Evolutionary conservation across 192 early-diverging fungal species (phyloP).

Genomic region (Gaertneriomyces sp.): DNA sequence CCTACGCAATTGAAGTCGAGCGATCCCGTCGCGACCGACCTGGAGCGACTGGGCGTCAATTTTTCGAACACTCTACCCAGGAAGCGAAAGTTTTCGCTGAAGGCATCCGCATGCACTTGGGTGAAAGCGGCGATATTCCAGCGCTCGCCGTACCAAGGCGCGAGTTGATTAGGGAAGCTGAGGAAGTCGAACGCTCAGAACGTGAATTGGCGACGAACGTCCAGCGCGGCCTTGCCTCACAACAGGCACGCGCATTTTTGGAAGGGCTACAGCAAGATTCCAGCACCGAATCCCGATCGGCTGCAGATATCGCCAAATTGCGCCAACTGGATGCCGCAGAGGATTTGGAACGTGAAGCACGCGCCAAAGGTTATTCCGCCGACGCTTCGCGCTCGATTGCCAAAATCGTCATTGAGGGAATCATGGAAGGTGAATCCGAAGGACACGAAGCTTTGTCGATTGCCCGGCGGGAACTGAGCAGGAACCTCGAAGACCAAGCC

Average conservation of each 20-base stretch:
- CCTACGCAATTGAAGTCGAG: slow-evolving; percentile 17
- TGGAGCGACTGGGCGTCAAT: slow-evolving; percentile 20
- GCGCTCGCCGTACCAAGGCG: slow-evolving; percentile 12
- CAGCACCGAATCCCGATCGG: slow-evolving; percentile 1
- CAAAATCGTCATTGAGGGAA: background rate
- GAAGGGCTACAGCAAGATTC: slow-evolving; percentile 2
- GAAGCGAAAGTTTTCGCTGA: slow-evolving; percentile 17
- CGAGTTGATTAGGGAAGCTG: slow-evolving; percentile 18
- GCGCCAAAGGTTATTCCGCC: background rate
- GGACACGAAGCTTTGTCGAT: background rate
- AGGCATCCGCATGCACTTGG: slow-evolving; percentile 19
- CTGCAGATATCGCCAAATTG: slow-evolving; percentile 3
- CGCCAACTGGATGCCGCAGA: background rate
- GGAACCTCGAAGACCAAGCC: slow-evolving; percentile 6
- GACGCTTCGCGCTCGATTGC: slow-evolving; percentile 3
- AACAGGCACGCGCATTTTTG: slow-evolving; percentile 12
- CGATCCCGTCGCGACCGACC: slow-evolving; percentile 13
- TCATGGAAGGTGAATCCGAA: background rate
- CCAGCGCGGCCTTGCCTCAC: slow-evolving; percentile 9
- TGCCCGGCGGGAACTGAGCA: slow-evolving; percentile 5
- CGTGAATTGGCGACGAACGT: background rate
- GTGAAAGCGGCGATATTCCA: slow-evolving; percentile 12
- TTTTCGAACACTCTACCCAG: slow-evolving; percentile 5
- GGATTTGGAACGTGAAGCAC: slow-evolving; percentile 13
- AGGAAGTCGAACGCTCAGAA: slow-evolving; percentile 16